Percentiles rank a stretch among this genome's conserved stretches.
These are phyloP conservation scores for Debaryomyces psychrophilus DNA, from an alignment of 1,139 yeast genomes.

Conservation along the genomic window DNA sequence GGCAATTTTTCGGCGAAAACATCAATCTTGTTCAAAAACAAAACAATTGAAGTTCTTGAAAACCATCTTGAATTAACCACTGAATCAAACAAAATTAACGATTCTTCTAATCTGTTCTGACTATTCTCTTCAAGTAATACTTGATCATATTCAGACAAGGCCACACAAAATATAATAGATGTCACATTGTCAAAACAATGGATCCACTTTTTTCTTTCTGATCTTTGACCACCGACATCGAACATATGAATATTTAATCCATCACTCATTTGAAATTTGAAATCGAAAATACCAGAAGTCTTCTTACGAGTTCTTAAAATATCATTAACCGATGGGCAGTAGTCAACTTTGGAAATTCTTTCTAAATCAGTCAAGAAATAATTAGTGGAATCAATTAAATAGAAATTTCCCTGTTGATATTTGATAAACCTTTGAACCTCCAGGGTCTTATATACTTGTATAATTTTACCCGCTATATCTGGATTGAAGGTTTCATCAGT, in stretches of 20 bases:
- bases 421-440: conserved; percentile 60
- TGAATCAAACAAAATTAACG: conserved; percentile 81
- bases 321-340: conserved; percentile 75
- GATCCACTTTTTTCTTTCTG: conserved; percentile 94
- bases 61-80: conserved; percentile 96
- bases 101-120: conserved; percentile 85
- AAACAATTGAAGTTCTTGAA: conserved; percentile 78
- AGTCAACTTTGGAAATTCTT: conserved; percentile 62
- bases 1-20: conserved; percentile 85
- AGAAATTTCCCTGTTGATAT: conserved; percentile 71
- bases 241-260: conserved; percentile 76
- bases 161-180: conserved; percentile 84
- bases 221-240: conserved; percentile 94
- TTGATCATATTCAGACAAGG: conserved; percentile 89
- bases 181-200: conserved; percentile 95
- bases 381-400: conserved; percentile 83
- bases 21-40: conserved; percentile 88
- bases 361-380: conserved; percentile 74
- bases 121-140: conserved; percentile 75
- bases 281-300: conserved; percentile 90
- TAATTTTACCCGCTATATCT: conserved; percentile 48
- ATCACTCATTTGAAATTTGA: conserved; percentile 74
- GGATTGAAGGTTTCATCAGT: conserved; percentile 49
- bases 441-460: conserved; percentile 55
- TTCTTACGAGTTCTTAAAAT: conserved; percentile 86